phyloP scores from a whole-genome alignment of 1,284 basidiomycete genomes.

The Moesziomyces sp. region DNA sequence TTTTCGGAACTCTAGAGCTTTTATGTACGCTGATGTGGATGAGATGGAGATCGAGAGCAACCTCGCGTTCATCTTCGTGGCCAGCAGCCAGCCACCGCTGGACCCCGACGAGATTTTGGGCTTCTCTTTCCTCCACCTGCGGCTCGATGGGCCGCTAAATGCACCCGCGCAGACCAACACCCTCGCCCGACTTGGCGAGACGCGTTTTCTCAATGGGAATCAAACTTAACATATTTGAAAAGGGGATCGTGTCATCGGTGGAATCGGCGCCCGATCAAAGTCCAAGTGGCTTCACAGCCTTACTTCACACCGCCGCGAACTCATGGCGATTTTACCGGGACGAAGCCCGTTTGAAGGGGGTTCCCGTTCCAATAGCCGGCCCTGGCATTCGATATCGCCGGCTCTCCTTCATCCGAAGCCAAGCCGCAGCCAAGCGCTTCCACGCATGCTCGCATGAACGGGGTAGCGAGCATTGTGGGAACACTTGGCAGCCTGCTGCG shows the following conservation, averaged over 20 bases:
- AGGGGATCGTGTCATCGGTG: too few relatives aligned
- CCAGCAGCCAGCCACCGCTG: background rate
- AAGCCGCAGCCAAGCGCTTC: background rate
- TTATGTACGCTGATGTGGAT: background rate
- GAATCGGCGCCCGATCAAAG: too few relatives aligned
- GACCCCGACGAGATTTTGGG: too few relatives aligned
- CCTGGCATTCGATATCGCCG: background rate
- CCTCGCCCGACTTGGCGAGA: too few relatives aligned
- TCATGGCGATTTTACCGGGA: background rate
- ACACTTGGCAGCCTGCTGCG: slow-evolving; percentile 8
- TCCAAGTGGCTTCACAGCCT: too few relatives aligned
- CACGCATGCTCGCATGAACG: background rate
- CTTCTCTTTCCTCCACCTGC: too few relatives aligned
- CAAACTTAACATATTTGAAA: too few relatives aligned
- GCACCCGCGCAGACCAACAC: too few relatives aligned
- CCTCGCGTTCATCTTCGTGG: background rate
- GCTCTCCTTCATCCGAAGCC: slow-evolving; percentile 6
- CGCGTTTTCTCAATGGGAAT: too few relatives aligned
- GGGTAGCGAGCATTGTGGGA: slow-evolving; percentile 2
- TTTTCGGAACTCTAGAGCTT: background rate
- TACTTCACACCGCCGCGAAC: too few relatives aligned
- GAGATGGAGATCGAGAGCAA: background rate
- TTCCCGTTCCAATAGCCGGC: background rate
- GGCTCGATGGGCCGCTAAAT: too few relatives aligned
- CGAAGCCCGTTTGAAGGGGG: background rate